Percentiles rank a stretch among this genome's conserved stretches.
These are phyloP conservation scores for Penicillium vulpinum DNA, from an alignment of 2,329 filamentous ascomycete genomes.

Conservation along the genomic window DNA sequence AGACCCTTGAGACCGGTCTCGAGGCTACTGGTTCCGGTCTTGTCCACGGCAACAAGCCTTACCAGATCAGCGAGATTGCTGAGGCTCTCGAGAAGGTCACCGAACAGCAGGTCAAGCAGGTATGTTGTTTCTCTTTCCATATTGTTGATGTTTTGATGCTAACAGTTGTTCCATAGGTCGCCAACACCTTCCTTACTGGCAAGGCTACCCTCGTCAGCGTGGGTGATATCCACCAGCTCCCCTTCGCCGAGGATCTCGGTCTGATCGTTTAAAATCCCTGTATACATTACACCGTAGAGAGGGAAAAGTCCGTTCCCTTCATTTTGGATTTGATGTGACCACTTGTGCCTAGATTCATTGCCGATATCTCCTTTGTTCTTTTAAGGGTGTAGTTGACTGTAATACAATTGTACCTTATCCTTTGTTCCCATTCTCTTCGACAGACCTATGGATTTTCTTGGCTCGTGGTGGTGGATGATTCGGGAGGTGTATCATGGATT, in stretches of 20 bases:
- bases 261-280: conserved; percentile 74
- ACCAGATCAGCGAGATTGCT: conserved; percentile 77
- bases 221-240: conserved; percentile 86
- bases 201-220: conserved; percentile 89
- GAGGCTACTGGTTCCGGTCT: conserved; percentile 83
- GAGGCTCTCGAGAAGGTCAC: conserved; percentile 79
- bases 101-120: conserved; percentile 79
- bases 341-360: conserved; percentile 41
- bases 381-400: conserved; percentile 41
- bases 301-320: conserved; percentile 31
- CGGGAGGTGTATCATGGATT: background rate
- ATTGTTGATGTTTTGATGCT: conserved; percentile 9
- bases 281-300: conserved; percentile 41
- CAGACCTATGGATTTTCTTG: background rate
- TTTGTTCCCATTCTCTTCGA: conserved; percentile 14
- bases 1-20: conserved; percentile 74
- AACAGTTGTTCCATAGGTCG: conserved; percentile 61
- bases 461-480: background rate
- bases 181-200: conserved; percentile 80
- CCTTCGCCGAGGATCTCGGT: conserved; percentile 91
- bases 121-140: conserved; percentile 52
- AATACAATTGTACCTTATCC: conserved; percentile 43
- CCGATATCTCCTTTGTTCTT: conserved; percentile 39
- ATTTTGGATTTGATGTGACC: conserved; percentile 31
- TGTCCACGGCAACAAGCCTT: conserved; percentile 75